Evolutionary conservation across 345 rosid species (phyloP).

Genomic region (Brassica juncea): DNA sequence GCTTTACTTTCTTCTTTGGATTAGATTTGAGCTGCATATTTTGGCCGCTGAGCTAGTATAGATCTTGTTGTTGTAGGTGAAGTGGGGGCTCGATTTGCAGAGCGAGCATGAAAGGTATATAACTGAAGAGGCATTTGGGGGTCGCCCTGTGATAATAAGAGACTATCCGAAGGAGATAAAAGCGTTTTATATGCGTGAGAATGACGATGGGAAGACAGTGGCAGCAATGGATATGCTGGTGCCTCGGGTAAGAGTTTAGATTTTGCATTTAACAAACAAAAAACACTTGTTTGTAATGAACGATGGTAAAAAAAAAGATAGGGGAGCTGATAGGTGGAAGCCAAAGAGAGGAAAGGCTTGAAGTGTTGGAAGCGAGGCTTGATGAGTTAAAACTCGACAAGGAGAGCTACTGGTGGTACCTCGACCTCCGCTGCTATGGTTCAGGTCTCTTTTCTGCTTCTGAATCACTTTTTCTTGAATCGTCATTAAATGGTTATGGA

Average conservation of each 20-base stretch:
- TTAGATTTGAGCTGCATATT: neutral
- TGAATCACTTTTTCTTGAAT: neutral
- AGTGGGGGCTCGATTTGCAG: constrained; percentile 98
- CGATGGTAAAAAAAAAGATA: constrained; percentile 44
- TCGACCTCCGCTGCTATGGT: constrained; percentile 91
- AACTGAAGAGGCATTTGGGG: constrained; percentile 84
- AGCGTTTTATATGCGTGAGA: constrained; percentile 97
- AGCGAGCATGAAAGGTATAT: constrained; percentile 99
- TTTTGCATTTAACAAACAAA: neutral
- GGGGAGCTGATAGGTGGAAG: constrained; percentile 99
- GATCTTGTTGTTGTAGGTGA: constrained; percentile 51
- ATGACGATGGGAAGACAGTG: constrained; percentile 94
- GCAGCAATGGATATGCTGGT: constrained; percentile 99
- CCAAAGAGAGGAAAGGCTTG: constrained; percentile 97
- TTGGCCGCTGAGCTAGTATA: neutral
- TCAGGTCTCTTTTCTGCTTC: constrained; percentile 59
- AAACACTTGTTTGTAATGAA: neutral
- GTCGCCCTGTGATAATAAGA: constrained; percentile 86
- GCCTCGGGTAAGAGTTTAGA: constrained; percentile 67
- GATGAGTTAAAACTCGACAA: constrained; percentile 74
- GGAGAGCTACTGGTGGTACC: constrained; percentile 98
- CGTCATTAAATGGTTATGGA: neutral
- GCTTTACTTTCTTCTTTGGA: constrained; percentile 3
- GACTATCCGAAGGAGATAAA: constrained; percentile 99
- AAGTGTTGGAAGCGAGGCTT: constrained; percentile 74